A percentile compares a stretch with the other conserved stretches of the same genome.
phyloP scores from a whole-genome alignment of 352 stramenopile species.

The Pythium phragmiticola region DNA sequence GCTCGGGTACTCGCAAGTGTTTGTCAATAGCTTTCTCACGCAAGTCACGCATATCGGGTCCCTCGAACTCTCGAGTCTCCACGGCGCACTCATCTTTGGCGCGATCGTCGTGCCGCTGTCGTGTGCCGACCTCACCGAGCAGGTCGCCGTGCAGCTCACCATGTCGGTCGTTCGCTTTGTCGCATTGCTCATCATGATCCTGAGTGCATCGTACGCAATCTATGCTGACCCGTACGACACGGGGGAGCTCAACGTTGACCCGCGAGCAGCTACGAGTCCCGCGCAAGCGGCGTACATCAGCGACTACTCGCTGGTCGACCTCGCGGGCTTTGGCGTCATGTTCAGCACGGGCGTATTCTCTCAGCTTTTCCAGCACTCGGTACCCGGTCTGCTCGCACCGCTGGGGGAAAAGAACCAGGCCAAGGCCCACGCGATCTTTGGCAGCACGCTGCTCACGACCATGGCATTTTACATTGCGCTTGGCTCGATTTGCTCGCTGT shows the following conservation, averaged over 20 bases:
- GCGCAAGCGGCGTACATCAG: constrained; percentile 42
- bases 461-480: constrained; percentile 84
- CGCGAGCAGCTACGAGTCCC: constrained; percentile 4
- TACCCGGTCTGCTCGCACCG: constrained; percentile 80
- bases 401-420: constrained; percentile 58
- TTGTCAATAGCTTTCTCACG: constrained; percentile 81
- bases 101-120: constrained; percentile 87
- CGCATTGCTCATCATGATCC: constrained; percentile 88
- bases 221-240: constrained; percentile 67
- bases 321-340: constrained; percentile 84
- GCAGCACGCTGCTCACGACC: constrained; percentile 78
- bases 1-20: constrained; percentile 90
- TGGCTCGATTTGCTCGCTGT: constrained; percentile 72
- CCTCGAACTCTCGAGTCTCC: constrained; percentile 50
- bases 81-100: constrained; percentile 73
- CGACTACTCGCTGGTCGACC: constrained; percentile 60
- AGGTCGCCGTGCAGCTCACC: constrained; percentile 84
- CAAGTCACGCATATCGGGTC: constrained; percentile 59
- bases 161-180: constrained; percentile 89
- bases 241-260: constrained; percentile 23
- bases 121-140: constrained; percentile 86
- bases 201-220: constrained; percentile 74
- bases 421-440: constrained; percentile 70
- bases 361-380: constrained; percentile 89
- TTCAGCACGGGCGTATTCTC: constrained; percentile 91